Evolutionary conservation across 495 filamentous ascomycete genomes (phyloP), one percentile per base, ranked within the genome.

Genomic region (Xylaria bambusicola): DNA sequence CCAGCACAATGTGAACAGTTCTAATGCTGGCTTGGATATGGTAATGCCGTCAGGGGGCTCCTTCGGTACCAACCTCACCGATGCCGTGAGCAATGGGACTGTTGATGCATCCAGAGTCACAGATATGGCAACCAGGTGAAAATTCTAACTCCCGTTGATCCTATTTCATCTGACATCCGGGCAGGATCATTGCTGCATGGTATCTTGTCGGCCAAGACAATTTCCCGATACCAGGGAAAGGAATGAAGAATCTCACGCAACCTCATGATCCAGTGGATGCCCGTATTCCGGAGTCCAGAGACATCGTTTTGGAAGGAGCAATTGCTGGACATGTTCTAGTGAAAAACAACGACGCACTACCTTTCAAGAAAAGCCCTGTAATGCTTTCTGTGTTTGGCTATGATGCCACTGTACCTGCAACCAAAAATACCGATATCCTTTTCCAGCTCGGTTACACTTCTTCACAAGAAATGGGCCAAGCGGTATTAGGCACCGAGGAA

Each of bases 11-110:
- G 73, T 81, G 0, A 73, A 76, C 17, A 80, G 81, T 10, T 78
- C 80, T 0, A 74, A 81, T 29, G 77, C 77, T 6, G 86, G 86
- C 15, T 49, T 88, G 49, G 86, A 89, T 48, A 86, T 88, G 78
- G 73, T 74, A 1, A 86, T 85, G 82, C 82, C 76, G 1, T 76
- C 76, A 17, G 83, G 84, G 31, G 78, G 75, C 1, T 70, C 69
- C 26, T 79, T 73, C 68, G 81, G 77, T 0, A 35, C 60, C 7
- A 75, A 82, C 48, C 67, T 84, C 1, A 70, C 71, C 1, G 55
- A 65, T 1, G 75, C 79, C 0, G 73, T 86, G 17, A 65, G 62
- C 1, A 82, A 83, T 52, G 79, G 81, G 18, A 71, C 79, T 8
- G 68, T 87, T 3, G 63, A 72, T 3, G 77, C 80, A 29, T 68